A percentile compares a stretch with the other conserved stretches of the same genome.
Evolutionary conservation across 768 basidiomycete genomes (phyloP).

Genomic region (Lactifluus rugatus): DNA sequence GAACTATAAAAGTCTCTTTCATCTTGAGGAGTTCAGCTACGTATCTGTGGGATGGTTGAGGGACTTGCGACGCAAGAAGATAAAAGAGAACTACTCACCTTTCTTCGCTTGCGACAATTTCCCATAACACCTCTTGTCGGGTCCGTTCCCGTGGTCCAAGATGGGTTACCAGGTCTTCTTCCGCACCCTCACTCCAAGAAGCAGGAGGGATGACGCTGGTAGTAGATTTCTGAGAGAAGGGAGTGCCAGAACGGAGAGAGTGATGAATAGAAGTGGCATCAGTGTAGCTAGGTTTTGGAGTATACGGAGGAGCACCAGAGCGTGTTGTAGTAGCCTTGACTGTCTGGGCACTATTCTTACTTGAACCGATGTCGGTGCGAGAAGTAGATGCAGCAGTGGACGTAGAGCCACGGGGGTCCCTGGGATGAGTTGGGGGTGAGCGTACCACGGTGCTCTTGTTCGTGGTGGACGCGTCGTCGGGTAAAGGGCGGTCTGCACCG

Average conservation of each 20-base stretch:
- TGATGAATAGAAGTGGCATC: conserved; percentile 45
- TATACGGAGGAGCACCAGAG: conserved; percentile 52
- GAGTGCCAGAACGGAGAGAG: conserved; percentile 71
- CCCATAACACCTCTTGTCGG: conserved; percentile 91
- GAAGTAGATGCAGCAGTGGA: conserved; percentile 52
- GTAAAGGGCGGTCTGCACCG: conserved; percentile 39
- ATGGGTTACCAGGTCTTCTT: conserved; percentile 88
- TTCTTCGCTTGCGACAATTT: conserved; percentile 94
- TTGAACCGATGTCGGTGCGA: conserved; percentile 47
- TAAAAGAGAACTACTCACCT: conserved; percentile 48
- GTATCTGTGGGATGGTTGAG: conserved; percentile 49
- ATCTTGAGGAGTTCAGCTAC: conserved; percentile 83
- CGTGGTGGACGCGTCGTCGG: conserved; percentile 35
- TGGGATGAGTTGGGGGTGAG: conserved; percentile 65
- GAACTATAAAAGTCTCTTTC: conserved; percentile 89
- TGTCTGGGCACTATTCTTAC: conserved; percentile 36
- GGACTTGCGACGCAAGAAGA: conserved; percentile 3
- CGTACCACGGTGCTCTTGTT: conserved; percentile 65
- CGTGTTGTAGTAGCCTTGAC: conserved; percentile 51
- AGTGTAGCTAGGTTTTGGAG: conserved; percentile 32
- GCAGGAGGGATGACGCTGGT: conserved; percentile 62
- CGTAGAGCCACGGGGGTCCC: conserved; percentile 58
- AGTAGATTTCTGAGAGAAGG: conserved; percentile 70
- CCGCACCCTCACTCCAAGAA: conserved; percentile 91
- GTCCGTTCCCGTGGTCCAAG: conserved; percentile 91